Evolutionary conservation across 768 basidiomycete species (phyloP).

Genomic region (Xerocomus potaroensis): DNA sequence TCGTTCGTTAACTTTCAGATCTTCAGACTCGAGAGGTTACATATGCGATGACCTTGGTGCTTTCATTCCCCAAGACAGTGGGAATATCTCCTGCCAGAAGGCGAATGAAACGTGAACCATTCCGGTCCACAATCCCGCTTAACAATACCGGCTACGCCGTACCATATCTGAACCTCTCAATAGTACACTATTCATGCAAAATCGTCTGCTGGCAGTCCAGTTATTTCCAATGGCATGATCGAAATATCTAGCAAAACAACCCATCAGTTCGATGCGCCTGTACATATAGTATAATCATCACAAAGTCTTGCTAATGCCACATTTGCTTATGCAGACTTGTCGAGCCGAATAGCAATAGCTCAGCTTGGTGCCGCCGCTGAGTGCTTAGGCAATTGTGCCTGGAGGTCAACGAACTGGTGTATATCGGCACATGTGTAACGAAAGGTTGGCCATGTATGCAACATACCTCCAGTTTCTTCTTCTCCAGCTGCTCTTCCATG

Average conservation of each 20-base stretch:
- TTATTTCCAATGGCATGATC: not conserved
- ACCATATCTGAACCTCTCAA: not conserved
- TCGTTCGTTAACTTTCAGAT: too few relatives aligned
- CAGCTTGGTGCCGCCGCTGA: conserved; percentile 15
- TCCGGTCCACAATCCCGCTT: too few relatives aligned
- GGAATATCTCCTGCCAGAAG: too few relatives aligned
- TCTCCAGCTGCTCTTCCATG: conserved; percentile 67
- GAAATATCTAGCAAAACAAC: not conserved
- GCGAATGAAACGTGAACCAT: too few relatives aligned
- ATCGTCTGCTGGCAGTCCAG: not conserved
- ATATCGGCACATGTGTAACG: conserved; percentile 17
- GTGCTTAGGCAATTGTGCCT: conserved; percentile 49
- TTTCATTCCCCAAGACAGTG: not conserved
- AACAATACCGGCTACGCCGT: too few relatives aligned
- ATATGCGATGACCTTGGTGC: too few relatives aligned
- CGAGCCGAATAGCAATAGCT: not conserved
- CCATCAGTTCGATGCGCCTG: not conserved
- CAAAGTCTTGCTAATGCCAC: not conserved
- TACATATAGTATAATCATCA: not conserved
- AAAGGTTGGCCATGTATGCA: not conserved
- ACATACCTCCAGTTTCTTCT: conserved; percentile 76
- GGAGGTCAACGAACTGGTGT: conserved; percentile 60
- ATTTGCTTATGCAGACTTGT: not conserved
- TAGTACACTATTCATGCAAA: not conserved
- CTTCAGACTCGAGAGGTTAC: too few relatives aligned